Percentiles rank a stretch among this genome's conserved stretches.
These are phyloP conservation scores for Sporothrix luriei DNA, from an alignment of 2,329 filamentous ascomycete genomes.

Conservation along the genomic window DNA sequence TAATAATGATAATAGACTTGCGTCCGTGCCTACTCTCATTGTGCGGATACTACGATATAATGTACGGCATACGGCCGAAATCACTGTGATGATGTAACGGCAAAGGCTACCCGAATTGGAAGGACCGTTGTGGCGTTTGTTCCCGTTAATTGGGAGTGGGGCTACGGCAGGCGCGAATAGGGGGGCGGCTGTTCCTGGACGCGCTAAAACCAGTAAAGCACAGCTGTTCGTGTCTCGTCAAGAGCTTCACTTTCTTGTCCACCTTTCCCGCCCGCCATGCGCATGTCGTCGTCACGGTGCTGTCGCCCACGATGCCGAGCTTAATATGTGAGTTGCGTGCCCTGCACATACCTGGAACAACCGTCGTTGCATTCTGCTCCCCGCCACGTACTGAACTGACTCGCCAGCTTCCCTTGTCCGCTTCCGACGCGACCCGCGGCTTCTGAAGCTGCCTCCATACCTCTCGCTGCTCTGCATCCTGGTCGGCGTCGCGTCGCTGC, in stretches of 20 bases:
- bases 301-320: slow-evolving; percentile 52
- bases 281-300: slow-evolving; percentile 19
- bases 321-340: slow-evolving; percentile 52
- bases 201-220: slow-evolving; percentile 24
- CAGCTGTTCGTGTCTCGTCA: slow-evolving; percentile 27
- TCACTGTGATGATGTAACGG: neutral
- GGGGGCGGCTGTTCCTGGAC: slow-evolving; percentile 15
- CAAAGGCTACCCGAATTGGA: neutral
- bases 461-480: slow-evolving; percentile 82
- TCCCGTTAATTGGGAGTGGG: slow-evolving; percentile 26
- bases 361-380: neutral
- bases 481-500: slow-evolving; percentile 84
- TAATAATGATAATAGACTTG: slow-evolving; percentile 24
- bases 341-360: neutral
- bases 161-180: slow-evolving; percentile 22
- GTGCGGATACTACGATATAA: neutral
- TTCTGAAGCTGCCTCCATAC: slow-evolving; percentile 84
- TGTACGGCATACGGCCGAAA: too few relatives aligned
- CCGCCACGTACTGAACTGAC: slow-evolving; percentile 26
- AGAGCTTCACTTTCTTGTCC: slow-evolving; percentile 21
- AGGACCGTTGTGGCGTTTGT: neutral
- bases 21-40: neutral
- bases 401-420: slow-evolving; percentile 61
- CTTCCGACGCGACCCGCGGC: slow-evolving; percentile 76
- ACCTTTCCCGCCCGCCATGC: slow-evolving; percentile 19